Evolutionary conservation across 2,329 filamentous ascomycete genomes (phyloP).

Genomic region (Hypoxylon sp.): DNA sequence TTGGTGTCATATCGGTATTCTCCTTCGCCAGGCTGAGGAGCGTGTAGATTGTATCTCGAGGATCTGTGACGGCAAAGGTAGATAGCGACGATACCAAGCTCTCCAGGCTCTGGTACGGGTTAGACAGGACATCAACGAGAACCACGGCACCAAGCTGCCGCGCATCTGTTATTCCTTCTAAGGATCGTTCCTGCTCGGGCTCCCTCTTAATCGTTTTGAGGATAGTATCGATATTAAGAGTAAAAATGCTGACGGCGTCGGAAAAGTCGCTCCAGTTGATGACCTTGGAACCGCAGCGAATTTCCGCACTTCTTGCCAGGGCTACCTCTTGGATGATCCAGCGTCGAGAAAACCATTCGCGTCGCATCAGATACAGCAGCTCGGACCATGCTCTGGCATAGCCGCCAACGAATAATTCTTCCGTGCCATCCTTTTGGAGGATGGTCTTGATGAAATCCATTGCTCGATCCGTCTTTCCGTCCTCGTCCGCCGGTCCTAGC

Average conservation of each 20-base stretch:
- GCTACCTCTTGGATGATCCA: not conserved
- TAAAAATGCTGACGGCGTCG: not conserved
- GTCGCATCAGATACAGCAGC: not conserved
- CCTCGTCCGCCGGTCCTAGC: not conserved
- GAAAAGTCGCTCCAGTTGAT: not conserved
- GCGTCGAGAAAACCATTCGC: not conserved
- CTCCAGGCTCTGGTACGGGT: not conserved
- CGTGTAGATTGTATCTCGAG: not conserved
- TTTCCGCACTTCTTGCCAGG: not conserved
- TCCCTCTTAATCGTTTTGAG: not conserved
- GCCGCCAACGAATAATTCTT: not conserved
- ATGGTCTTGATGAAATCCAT: not conserved
- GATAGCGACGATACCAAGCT: not conserved
- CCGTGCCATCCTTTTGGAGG: not conserved
- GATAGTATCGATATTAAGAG: not conserved
- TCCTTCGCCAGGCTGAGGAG: not conserved
- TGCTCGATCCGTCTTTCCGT: not conserved
- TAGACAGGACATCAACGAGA: not conserved
- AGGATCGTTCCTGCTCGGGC: not conserved
- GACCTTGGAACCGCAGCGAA: not conserved
- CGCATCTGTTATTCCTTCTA: not conserved
- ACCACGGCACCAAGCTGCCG: not conserved
- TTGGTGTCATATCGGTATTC: not conserved
- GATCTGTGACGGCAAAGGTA: not conserved
- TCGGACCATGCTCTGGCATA: not conserved